These are phyloP conservation scores for Cercospora sp. DNA, from an alignment of 2,329 filamentous ascomycete species.

Conservation along the genomic window DNA sequence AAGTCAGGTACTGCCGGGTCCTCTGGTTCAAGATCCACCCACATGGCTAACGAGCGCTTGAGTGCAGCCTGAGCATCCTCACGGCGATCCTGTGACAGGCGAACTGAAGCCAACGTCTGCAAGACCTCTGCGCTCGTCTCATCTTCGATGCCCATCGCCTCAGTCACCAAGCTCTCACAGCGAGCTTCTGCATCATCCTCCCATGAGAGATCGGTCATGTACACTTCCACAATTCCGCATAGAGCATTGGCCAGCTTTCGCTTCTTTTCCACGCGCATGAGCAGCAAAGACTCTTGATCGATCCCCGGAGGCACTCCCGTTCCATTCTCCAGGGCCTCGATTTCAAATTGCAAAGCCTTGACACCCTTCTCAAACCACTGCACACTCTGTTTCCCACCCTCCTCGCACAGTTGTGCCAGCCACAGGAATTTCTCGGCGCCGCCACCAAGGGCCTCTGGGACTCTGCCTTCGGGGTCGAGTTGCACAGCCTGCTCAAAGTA, in stretches of 20 bases:
- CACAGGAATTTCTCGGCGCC: conserved; percentile 94
- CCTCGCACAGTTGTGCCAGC: conserved; percentile 80
- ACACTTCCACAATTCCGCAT: conserved; percentile 92
- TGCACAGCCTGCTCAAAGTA: conserved; percentile 72
- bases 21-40: conserved; percentile 74
- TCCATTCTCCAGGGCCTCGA: conserved; percentile 61
- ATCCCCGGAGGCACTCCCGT: conserved; percentile 35
- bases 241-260: conserved; percentile 84
- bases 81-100: conserved; percentile 79
- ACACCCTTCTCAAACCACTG: conserved; percentile 68
- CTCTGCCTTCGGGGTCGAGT: conserved; percentile 72
- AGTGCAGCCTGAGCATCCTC: conserved; percentile 82
- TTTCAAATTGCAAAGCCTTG: conserved; percentile 67
- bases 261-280: conserved; percentile 66
- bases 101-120: conserved; percentile 90
- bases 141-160: conserved; percentile 83
- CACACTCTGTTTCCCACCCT: conserved; percentile 61
- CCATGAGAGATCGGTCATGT: conserved; percentile 84
- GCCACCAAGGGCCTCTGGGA: conserved; percentile 70
- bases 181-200: conserved; percentile 84
- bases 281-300: conserved; percentile 39
- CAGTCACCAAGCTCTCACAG: conserved; percentile 85
- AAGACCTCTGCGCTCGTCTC: conserved; percentile 76
- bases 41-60: conserved; percentile 74
- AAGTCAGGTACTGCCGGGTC: conserved; percentile 80